These are phyloP conservation scores for Suillus hirtellus DNA, from an alignment of 768 basidiomycete species.

Conservation along the genomic window DNA sequence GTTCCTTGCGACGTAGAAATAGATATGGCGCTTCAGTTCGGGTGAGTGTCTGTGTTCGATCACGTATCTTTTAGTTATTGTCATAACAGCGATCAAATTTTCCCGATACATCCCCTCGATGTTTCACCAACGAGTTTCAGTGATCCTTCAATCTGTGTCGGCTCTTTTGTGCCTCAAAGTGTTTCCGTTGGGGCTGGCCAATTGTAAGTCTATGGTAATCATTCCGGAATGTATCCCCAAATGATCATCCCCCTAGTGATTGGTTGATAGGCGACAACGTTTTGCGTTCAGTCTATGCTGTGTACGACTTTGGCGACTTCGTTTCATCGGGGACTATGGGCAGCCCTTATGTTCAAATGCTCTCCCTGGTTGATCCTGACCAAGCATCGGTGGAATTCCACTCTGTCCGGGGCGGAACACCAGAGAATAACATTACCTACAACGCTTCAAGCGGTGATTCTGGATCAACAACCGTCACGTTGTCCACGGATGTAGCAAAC, in stretches of 20 bases:
- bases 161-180: conserved; percentile 71
- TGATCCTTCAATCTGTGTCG: conserved; percentile 58
- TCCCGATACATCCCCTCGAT: conserved; percentile 81
- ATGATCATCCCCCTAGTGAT: conserved; percentile 49
- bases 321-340: conserved; percentile 64
- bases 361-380: conserved; percentile 67
- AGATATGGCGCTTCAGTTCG: conserved; percentile 77
- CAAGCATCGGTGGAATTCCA: conserved; percentile 74
- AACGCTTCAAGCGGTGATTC: conserved; percentile 45
- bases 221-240: background rate
- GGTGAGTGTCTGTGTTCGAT: conserved; percentile 42
- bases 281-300: conserved; percentile 76
- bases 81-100: conserved; percentile 60
- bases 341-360: conserved; percentile 74
- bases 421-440: conserved; percentile 70
- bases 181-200: conserved; percentile 60
- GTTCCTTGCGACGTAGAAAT: conserved; percentile 77
- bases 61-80: conserved; percentile 12
- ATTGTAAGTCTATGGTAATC: conserved; percentile 50
- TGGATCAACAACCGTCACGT: conserved; percentile 46
- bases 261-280: conserved; percentile 84
- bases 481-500: conserved; percentile 58
- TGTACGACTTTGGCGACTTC: conserved; percentile 86
- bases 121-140: conserved; percentile 50
- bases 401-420: conserved; percentile 59